These are phyloP conservation scores for Alectoria sarmentosa DNA, from an alignment of 495 filamentous ascomycete genomes.

Conservation along the genomic window DNA sequence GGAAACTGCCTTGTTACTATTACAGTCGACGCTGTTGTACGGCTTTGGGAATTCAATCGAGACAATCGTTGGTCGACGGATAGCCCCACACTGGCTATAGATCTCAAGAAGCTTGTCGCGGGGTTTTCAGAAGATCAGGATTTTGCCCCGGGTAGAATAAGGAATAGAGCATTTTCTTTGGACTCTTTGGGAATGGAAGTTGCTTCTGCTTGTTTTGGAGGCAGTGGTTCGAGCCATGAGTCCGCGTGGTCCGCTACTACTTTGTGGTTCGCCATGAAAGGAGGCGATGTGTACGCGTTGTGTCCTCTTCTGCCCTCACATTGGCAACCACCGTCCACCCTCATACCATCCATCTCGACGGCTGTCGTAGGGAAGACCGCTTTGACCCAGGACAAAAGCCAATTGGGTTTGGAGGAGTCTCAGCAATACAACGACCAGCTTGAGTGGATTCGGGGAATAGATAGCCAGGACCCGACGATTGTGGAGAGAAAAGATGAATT, in stretches of 20 bases:
- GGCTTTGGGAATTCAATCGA: constrained; percentile 78
- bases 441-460: constrained; percentile 76
- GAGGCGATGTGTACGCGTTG: constrained; percentile 84
- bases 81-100: constrained; percentile 69
- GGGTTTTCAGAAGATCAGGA: constrained; percentile 70
- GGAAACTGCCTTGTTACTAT: constrained; percentile 71
- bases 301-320: constrained; percentile 77
- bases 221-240: constrained; percentile 53
- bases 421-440: constrained; percentile 63
- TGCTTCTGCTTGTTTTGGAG: constrained; percentile 75
- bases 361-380: constrained; percentile 61
- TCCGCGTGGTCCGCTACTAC: constrained; percentile 88
- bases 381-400: constrained; percentile 50
- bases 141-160: constrained; percentile 60
- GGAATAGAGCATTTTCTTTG: constrained; percentile 73
- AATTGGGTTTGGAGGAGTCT: constrained; percentile 47
- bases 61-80: constrained; percentile 79
- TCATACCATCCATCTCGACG: constrained; percentile 70
- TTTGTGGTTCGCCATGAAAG: constrained; percentile 81
- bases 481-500: constrained; percentile 31
- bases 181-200: constrained; percentile 84
- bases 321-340: constrained; percentile 69
- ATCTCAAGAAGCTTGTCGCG: constrained; percentile 74
- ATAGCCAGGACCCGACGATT: constrained; percentile 62
- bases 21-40: constrained; percentile 75